These are phyloP conservation scores for Harringtonia aguacate DNA, from an alignment of 2,329 filamentous ascomycete species.

Conservation along the genomic window DNA sequence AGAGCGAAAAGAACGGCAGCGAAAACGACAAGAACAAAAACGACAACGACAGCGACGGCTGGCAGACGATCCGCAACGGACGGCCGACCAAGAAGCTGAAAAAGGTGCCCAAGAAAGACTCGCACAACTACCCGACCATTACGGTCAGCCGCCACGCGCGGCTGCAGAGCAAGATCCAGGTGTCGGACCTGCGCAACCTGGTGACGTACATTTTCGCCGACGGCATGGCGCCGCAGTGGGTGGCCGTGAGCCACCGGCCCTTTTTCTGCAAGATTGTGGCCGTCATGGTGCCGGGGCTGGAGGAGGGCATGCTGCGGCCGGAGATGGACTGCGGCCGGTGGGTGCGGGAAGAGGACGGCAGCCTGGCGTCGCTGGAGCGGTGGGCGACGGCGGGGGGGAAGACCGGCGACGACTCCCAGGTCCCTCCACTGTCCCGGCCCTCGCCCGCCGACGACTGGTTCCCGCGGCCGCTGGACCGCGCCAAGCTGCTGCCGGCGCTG, in stretches of 20 bases:
- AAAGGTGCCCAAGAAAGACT: slow-evolving; percentile 45
- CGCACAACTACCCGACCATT: slow-evolving; percentile 48
- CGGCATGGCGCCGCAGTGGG: slow-evolving; percentile 53
- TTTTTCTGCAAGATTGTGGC: slow-evolving; percentile 71
- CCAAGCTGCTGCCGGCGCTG: slow-evolving; percentile 41
- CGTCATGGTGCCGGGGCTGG: slow-evolving; percentile 85
- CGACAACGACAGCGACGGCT: slow-evolving; percentile 24
- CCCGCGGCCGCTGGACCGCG: slow-evolving; percentile 39
- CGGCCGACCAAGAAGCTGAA: slow-evolving; percentile 47
- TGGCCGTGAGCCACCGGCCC: slow-evolving; percentile 50
- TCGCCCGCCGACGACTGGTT: slow-evolving; percentile 41
- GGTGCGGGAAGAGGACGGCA: slow-evolving; percentile 27
- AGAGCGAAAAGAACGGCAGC: slow-evolving; percentile 1
- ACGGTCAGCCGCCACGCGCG: slow-evolving; percentile 46
- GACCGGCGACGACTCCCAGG: too few relatives aligned
- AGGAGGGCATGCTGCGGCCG: slow-evolving; percentile 78
- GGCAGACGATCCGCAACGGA: slow-evolving; percentile 40
- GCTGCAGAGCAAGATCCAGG: slow-evolving; percentile 50
- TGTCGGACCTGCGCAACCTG: slow-evolving; percentile 52
- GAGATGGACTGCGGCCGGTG: slow-evolving; percentile 33
- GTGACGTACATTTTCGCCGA: slow-evolving; percentile 59
- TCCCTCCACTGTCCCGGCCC: slow-evolving; percentile 21
- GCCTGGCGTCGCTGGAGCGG: slow-evolving; percentile 20
- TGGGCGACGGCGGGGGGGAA: slow-evolving; percentile 3
- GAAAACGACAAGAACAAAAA: slow-evolving; percentile 12